Base-by-base conservation (phyloP, 768 basidiomycete genomes). In the Russula lepida region DNA sequence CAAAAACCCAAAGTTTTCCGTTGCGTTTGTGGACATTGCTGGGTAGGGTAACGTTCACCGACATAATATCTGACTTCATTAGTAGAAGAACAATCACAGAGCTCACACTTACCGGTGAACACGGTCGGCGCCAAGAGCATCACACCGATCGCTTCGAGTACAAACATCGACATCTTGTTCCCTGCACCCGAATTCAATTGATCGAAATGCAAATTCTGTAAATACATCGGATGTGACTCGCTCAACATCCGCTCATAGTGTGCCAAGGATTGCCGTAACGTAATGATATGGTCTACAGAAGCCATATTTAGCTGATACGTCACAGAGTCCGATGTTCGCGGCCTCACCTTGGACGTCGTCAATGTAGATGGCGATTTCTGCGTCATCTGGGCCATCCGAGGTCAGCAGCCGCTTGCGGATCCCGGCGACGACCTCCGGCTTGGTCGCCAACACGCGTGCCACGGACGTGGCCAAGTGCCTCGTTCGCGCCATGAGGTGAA, bases 161-260 rank as follows among this genome's bases (percentile, higher is more conserved):
- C 76, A 15, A 95, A 68, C 23, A 93, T 72, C 15, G 84, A 81
- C 64, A 79, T 81, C 70, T 89, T 88, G 5, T 80, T 81, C 6
- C 80, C 81, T 9, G 78, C 76, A 70, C 86, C 85, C 1, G 84
- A 79, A 35, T 77, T 75, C 6, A 80, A 78, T 37, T 84, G 80
- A 17, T 79, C 79, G 1, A 86, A 74, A 7, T 85, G 81, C 6
- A 98, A 80, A 58, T 92, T 85, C 13, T 86, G 82, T 6, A 95
- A 75, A 71, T 95, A 95, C 2, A 85, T 85, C 0, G 92, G 92
- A 67, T 95, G 91, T 19, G 89, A 88, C 66, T 95, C 86, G 64
- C 86, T 85, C 52, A 98, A 78, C 74, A 93, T 87, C 32, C 87
- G 86, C 69, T 98, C 93, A 73, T 90, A 92, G 72, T 95, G 88